Evolutionary conservation across 306 rosid genomes (phyloP).

Genomic region (Cotoneaster glaucophyllus): DNA sequence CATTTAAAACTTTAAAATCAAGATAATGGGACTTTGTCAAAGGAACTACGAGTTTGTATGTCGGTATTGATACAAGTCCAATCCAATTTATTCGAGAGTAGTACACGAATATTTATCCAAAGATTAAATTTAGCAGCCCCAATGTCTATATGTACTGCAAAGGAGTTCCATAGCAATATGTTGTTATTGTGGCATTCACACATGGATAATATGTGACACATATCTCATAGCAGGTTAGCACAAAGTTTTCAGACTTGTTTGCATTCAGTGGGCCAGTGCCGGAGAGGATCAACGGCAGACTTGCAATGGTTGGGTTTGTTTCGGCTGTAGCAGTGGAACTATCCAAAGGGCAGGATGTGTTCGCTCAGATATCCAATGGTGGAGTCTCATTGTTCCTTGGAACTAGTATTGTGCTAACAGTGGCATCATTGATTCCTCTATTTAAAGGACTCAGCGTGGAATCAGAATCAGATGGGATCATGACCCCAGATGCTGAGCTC

Average conservation of each 20-base stretch:
- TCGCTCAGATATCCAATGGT: slow-evolving; percentile 54
- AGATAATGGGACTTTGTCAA: no score
- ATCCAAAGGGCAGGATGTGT: slow-evolving; percentile 54
- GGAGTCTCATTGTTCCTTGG: slow-evolving; percentile 62
- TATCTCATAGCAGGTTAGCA: slow-evolving; percentile 26
- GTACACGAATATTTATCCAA: no score
- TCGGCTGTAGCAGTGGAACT: slow-evolving; percentile 59
- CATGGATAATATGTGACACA: not conserved
- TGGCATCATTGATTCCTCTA: slow-evolving; percentile 68
- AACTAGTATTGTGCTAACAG: slow-evolving; percentile 41
- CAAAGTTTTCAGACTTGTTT: slow-evolving; percentile 48
- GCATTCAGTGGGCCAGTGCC: slow-evolving; percentile 85
- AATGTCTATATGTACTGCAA: no score
- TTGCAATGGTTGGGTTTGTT: slow-evolving; percentile 83
- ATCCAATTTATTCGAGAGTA: no score
- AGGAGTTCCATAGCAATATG: no score
- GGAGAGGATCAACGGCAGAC: slow-evolving; percentile 83
- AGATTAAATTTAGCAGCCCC: no score
- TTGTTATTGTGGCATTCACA: no score
- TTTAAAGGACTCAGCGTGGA: slow-evolving; percentile 63
- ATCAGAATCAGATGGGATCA: slow-evolving; percentile 46
- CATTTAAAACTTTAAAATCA: no score
- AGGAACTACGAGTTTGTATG: no score
- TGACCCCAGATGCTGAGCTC: slow-evolving; percentile 62
- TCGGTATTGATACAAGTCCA: no score